A percentile compares a stretch with the other conserved stretches of the same genome.
These are phyloP conservation scores for Simmondsia chinensis DNA, from an alignment of 148 eudicot species.

Conservation along the genomic window DNA sequence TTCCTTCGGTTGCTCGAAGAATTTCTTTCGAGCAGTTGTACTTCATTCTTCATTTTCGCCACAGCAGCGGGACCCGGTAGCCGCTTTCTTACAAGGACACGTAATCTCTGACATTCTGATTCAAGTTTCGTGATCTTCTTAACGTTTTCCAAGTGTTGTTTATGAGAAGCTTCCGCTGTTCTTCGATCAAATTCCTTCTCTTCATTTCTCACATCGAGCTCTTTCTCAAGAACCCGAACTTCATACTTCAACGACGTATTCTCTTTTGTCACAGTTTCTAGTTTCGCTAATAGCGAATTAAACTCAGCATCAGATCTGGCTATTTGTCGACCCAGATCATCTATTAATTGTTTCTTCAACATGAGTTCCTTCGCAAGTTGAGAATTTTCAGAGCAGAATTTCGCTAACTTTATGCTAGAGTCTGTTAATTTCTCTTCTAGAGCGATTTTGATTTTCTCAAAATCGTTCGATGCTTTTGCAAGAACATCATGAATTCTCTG, in stretches of 20 bases:
- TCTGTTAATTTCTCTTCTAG: slow-evolving; percentile 49
- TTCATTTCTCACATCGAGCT: slow-evolving; percentile 76
- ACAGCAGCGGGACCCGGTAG: slow-evolving; percentile 85
- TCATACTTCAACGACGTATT: slow-evolving; percentile 73
- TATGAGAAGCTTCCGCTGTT: slow-evolving; percentile 58
- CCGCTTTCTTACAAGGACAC: slow-evolving; percentile 66
- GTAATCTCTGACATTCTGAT: slow-evolving; percentile 80
- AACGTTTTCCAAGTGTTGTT: slow-evolving; percentile 61
- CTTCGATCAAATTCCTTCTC: slow-evolving; percentile 69
- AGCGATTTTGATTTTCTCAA: slow-evolving; percentile 27
- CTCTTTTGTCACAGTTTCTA: slow-evolving; percentile 52
- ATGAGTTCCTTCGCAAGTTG: slow-evolving; percentile 41
- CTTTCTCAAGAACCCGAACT: slow-evolving; percentile 74
- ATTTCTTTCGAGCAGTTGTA: slow-evolving; percentile 38
- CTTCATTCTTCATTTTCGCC: slow-evolving; percentile 84
- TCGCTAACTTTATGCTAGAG: slow-evolving; percentile 26
- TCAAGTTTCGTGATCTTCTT: slow-evolving; percentile 78
- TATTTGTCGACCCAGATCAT: slow-evolving; percentile 36
- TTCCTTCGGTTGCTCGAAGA: slow-evolving; percentile 33
- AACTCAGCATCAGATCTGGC: slow-evolving; percentile 36
- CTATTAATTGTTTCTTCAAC: slow-evolving; percentile 50
- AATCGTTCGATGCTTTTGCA: slow-evolving; percentile 47
- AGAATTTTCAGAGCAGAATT: slow-evolving; percentile 38
- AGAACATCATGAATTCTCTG: slow-evolving; percentile 72
- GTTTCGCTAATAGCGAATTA: slow-evolving; percentile 31